Evolutionary conservation across 75 land plant genomes (phyloP).

Genomic region (Pseudotsuga menziesii): DNA sequence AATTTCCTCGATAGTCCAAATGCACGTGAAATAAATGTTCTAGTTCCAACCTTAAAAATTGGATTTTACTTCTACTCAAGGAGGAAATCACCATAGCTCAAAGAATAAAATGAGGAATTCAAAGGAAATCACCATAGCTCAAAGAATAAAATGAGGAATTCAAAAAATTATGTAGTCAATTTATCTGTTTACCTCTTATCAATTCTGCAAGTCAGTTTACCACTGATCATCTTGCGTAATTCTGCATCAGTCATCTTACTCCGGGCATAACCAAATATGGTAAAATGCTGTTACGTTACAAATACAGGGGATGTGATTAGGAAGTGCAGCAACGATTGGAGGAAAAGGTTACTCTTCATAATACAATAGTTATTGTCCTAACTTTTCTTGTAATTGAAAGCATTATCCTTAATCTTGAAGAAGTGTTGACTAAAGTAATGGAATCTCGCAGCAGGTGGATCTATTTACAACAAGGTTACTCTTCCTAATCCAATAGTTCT

Average conservation of each 20-base stretch:
- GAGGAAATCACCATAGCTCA: not conserved
- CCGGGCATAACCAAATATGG: conserved; percentile 91
- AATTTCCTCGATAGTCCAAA: not conserved
- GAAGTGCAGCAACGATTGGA: not conserved
- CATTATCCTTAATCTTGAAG: too few relatives aligned
- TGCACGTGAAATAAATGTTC: not conserved
- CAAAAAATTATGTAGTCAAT: not conserved
- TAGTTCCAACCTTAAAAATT: not conserved
- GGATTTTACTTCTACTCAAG: conserved; percentile 3
- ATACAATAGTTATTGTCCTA: too few relatives aligned
- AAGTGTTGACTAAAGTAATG: too few relatives aligned
- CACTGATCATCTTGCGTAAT: conserved; percentile 76
- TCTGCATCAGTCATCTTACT: conserved; percentile 89
- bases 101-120: too few relatives aligned
- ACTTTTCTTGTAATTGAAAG: too few relatives aligned
- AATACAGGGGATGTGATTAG: conserved; percentile 7
- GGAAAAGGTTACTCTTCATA: too few relatives aligned
- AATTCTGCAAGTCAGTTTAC: conserved; percentile 86
- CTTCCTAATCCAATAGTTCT: too few relatives aligned
- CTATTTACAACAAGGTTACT: too few relatives aligned
- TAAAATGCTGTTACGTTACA: conserved; percentile 49
- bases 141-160: not conserved
- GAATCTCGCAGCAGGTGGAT: too few relatives aligned
- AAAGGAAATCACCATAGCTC: too few relatives aligned
- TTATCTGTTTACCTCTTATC: conserved; percentile 59